Base-by-base conservation (phyloP, 1,284 basidiomycete genomes). In the Cryptococcus wingfieldii region DNA sequence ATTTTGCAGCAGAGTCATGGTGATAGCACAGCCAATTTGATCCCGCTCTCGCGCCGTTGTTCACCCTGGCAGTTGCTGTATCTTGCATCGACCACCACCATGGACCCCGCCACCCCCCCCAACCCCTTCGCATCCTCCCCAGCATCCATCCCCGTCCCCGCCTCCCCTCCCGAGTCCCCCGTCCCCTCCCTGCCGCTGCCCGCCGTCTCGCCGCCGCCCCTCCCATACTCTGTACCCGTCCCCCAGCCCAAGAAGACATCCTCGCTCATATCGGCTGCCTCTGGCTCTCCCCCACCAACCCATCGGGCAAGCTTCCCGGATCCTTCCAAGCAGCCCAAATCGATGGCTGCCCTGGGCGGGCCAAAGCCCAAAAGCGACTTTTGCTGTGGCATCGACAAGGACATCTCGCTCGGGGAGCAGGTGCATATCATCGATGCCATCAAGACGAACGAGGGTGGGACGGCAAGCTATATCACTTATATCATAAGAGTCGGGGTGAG, bases 401-500 rank as follows among this genome's bases (percentile, higher is more conserved):
- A 75, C 55, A 72, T 76, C 50, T 53, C 60, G 10, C 60, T 65
- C 16, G 76, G 74, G 0, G 72, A 70, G 37, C 71, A 77, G 56
- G 71, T 78, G 44, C 61, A 63, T 56, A 95, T 98, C 67, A 82
- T 86, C 46, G 95, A 98, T 73, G 95, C 95, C 4, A 86, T 90
- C 78, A 98, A 98, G 84, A 97, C 93, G 14, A 84, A 86, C 12
- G 83, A 91, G 56, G 90, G 90, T 67, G 83, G 90, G 19, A 84
- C 83, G 54, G 87, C 90, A 12, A 86, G 88, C 9, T 98, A 96
- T 72, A 98, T 98, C 73, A 86, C 89, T 63, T 98, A 98, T 80
- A 85, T 95, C 58, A 94, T 98, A 68, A 84, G 82, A 54, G 87
- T 92, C 48, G 93, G 92, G 62, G 94, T 96, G 75, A 73, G 88